These are phyloP conservation scores for Castanospermum australe DNA, from an alignment of 306 rosid species.

Conservation along the genomic window DNA sequence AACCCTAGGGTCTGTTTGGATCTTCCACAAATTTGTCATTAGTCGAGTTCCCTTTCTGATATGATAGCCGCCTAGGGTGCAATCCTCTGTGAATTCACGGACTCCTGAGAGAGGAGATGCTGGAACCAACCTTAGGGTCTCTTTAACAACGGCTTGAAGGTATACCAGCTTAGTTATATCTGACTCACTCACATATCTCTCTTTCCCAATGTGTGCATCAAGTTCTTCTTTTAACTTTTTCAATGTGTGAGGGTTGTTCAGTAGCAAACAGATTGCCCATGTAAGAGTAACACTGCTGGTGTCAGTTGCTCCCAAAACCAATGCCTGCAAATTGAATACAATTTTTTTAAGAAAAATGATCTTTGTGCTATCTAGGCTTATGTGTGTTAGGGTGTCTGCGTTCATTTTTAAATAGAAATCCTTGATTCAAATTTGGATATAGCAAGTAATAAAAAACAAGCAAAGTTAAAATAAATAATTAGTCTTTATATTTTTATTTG, in stretches of 20 bases:
- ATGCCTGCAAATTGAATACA: background rate
- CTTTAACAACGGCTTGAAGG: slow-evolving; percentile 10
- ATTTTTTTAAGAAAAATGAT: too few relatives aligned
- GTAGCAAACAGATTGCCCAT: background rate
- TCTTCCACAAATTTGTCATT: too few relatives aligned
- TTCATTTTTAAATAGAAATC: too few relatives aligned
- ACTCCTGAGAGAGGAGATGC: background rate
- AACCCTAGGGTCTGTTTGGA: too few relatives aligned
- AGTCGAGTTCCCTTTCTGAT: background rate
- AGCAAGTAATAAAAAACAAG: too few relatives aligned
- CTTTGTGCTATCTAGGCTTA: too few relatives aligned
- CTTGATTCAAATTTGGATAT: too few relatives aligned
- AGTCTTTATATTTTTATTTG: too few relatives aligned
- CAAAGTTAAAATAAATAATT: too few relatives aligned
- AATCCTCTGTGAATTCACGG: background rate
- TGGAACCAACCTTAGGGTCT: background rate
- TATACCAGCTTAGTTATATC: background rate
- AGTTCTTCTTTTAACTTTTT: background rate
- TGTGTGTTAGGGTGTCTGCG: too few relatives aligned
- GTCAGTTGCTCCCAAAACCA: background rate
- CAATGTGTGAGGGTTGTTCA: background rate
- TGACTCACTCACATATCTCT: background rate
- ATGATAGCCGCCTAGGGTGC: background rate
- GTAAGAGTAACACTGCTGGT: background rate
- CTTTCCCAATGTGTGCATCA: background rate